phyloP scores from a whole-genome alignment of 495 filamentous ascomycete genomes.

The Ramalina intermedia region DNA sequence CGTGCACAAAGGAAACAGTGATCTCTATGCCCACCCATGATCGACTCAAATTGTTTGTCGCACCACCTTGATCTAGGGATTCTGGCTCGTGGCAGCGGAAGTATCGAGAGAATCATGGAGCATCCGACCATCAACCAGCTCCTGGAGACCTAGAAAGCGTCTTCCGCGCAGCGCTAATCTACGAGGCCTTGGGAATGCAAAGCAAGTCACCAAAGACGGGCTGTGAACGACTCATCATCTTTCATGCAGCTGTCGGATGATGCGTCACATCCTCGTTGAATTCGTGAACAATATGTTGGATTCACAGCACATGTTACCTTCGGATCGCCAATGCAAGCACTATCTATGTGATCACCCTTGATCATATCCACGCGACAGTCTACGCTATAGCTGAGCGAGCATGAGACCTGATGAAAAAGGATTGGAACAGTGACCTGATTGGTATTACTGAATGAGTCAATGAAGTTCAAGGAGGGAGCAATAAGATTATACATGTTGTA shows the following conservation, averaged over 20 bases:
- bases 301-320: constrained; percentile 34
- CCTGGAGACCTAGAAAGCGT: not conserved
- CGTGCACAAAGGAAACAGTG: constrained; percentile 13
- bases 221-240: constrained; percentile 25
- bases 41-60: constrained; percentile 18
- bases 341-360: constrained; percentile 39
- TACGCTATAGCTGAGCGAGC: constrained; percentile 49
- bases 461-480: no score
- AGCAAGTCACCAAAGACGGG: not conserved
- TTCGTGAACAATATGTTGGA: constrained; percentile 26
- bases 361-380: constrained; percentile 35
- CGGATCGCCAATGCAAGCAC: constrained; percentile 41
- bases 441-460: no score
- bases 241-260: constrained; percentile 32
- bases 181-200: not conserved
- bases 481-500: no score
- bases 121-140: not conserved
- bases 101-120: not conserved
- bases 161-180: not conserved
- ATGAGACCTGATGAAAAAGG: constrained; percentile 24
- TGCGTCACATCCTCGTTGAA: constrained; percentile 34
- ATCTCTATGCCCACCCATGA: constrained; percentile 8
- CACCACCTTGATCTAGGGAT: constrained; percentile 21
- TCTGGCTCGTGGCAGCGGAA: not conserved
- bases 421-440: not conserved